Conservation (phyloP, 495 filamentous ascomycete species). For the Penicillium angulare region DNA sequence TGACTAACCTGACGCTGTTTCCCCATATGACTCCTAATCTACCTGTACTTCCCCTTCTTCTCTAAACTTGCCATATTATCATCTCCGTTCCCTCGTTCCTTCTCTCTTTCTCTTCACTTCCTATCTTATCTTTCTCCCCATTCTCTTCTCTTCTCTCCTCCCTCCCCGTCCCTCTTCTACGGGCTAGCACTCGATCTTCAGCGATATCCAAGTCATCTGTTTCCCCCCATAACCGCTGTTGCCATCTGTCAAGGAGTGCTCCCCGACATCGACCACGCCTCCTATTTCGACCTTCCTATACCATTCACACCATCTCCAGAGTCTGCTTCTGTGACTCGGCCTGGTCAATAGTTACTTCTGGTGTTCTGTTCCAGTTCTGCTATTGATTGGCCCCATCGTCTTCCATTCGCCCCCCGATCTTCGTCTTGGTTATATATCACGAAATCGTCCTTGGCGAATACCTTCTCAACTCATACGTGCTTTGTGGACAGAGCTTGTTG, state of each 20-base stretch:
- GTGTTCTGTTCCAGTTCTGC: neutral
- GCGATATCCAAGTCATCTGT: slow-evolving; percentile 3
- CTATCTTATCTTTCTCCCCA: slow-evolving; percentile 13
- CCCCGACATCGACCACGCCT: neutral
- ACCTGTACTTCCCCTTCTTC: too few relatives aligned
- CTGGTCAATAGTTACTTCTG: neutral
- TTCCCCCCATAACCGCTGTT: slow-evolving; percentile 8
- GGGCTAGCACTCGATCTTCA: slow-evolving; percentile 11
- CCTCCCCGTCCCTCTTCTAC: slow-evolving; percentile 20
- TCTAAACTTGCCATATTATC: slow-evolving; percentile 24
- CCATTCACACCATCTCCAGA: too few relatives aligned
- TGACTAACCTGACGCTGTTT: too few relatives aligned
- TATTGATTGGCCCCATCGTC: neutral
- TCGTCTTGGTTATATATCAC: slow-evolving; percentile 5
- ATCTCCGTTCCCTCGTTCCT: slow-evolving; percentile 24
- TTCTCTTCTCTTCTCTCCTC: slow-evolving; percentile 20
- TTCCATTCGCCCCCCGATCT: slow-evolving; percentile 7
- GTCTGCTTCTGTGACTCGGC: neutral
- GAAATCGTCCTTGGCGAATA: slow-evolving; percentile 10
- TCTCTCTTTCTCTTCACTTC: slow-evolving; percentile 13
- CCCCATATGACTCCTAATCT: slow-evolving; percentile 2
- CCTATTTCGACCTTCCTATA: neutral
- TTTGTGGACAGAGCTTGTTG: slow-evolving; percentile 19
- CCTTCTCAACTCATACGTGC: slow-evolving; percentile 11
- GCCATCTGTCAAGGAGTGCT: slow-evolving; percentile 7